Evolutionary conservation across 164 flowering plant genomes (phyloP).

Genomic region (Stephania yunnanensis): DNA sequence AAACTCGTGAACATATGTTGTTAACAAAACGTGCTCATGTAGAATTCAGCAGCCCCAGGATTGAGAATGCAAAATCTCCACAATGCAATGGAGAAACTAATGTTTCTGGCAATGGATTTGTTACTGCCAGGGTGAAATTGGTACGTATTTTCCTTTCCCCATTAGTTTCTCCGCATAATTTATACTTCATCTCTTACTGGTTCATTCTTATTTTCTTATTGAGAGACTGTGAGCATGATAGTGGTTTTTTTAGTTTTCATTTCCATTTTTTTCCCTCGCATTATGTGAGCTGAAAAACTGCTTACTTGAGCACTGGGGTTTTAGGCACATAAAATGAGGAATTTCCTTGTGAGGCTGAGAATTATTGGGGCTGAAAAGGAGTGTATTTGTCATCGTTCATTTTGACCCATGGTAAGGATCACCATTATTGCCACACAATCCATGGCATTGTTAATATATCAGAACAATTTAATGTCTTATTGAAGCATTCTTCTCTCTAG

Average conservation of each 20-base stretch:
- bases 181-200: background rate
- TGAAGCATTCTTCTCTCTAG: background rate
- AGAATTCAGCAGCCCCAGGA: constrained; percentile 43
- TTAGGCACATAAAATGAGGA: background rate
- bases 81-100: constrained; percentile 46
- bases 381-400: background rate
- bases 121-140: constrained; percentile 87
- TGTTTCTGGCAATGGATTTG: constrained; percentile 61
- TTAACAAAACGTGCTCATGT: constrained; percentile 49
- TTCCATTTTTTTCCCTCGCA: too few species aligned
- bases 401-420: too few species aligned
- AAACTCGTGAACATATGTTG: constrained; percentile 24
- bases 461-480: background rate
- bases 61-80: constrained; percentile 43
- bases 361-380: background rate
- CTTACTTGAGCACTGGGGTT: too few species aligned
- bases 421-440: too few species aligned
- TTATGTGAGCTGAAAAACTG: too few species aligned
- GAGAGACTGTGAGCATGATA: background rate
- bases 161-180: background rate
- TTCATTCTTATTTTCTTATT: too few species aligned
- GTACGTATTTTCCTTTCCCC: constrained; percentile 29
- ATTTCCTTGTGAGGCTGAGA: background rate
- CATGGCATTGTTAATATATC: background rate
- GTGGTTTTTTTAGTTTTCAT: background rate